A percentile compares a stretch with the other conserved stretches of the same genome.
phyloP scores from a whole-genome alignment of 345 rosid species.

The Viola odorata region DNA sequence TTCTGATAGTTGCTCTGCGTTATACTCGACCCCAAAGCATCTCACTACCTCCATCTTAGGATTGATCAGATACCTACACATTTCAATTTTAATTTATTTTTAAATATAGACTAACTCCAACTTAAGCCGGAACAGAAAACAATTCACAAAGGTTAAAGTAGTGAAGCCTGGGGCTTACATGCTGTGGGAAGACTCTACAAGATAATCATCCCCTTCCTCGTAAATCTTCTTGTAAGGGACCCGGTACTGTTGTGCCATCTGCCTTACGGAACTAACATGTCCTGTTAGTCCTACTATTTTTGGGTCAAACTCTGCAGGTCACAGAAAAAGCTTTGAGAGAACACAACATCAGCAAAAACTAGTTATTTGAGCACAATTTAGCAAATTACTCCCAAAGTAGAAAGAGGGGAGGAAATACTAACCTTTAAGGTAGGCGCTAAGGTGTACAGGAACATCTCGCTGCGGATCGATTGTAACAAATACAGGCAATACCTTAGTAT shows the following conservation, averaged over 20 bases:
- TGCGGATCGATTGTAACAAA: constrained; percentile 91
- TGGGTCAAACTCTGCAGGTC: constrained; percentile 63
- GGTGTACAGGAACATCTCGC: constrained; percentile 73
- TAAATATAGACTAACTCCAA: neutral
- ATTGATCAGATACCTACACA: constrained; percentile 64
- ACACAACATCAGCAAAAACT: constrained; percentile 13
- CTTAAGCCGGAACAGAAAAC: neutral
- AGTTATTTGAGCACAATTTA: neutral
- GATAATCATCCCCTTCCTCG: constrained; percentile 87
- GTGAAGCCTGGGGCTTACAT: constrained; percentile 36
- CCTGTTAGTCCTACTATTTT: constrained; percentile 77
- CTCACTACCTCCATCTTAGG: constrained; percentile 78
- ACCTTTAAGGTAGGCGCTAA: constrained; percentile 76
- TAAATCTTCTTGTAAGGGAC: constrained; percentile 73
- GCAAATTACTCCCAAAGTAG: neutral
- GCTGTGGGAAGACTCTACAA: constrained; percentile 74
- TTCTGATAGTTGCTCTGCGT: constrained; percentile 49
- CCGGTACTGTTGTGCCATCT: constrained; percentile 84
- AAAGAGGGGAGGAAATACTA: constrained; percentile 7
- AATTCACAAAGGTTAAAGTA: neutral
- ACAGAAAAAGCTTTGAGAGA: constrained; percentile 4
- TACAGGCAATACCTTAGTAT: constrained; percentile 57
- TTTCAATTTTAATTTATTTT: constrained; percentile 5
- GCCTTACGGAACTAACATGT: constrained; percentile 52
- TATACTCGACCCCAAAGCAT: constrained; percentile 74